These are phyloP conservation scores for Chondrus crispus DNA, from an alignment of 23 red algal genomes.

Conservation along the genomic window DNA sequence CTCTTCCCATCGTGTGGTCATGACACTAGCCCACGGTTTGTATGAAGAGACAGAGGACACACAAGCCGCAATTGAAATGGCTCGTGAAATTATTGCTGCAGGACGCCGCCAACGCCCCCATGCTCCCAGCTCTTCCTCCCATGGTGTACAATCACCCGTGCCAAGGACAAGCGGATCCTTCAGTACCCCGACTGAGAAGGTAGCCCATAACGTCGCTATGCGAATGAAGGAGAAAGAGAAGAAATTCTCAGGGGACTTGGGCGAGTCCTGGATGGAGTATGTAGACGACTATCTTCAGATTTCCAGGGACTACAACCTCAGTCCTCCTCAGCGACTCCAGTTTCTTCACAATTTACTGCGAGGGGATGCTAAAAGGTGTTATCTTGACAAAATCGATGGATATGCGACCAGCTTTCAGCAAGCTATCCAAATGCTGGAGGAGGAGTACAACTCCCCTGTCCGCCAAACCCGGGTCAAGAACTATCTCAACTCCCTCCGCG, in stretches of 20 bases:
- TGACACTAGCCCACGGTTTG: neutral
- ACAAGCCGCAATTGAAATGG: neutral
- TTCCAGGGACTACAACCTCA: neutral
- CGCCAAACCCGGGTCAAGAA: slow-evolving; percentile 20
- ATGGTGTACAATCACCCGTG: too few species aligned
- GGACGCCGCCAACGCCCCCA: too few species aligned
- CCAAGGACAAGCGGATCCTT: too few species aligned
- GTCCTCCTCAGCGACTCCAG: neutral
- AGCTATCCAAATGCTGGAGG: neutral
- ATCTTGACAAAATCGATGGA: neutral
- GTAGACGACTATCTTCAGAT: slow-evolving; percentile 3
- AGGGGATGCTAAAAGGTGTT: neutral
- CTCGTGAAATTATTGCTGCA: neutral
- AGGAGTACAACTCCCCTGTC: slow-evolving; percentile 22
- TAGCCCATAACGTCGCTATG: slow-evolving; percentile 19
- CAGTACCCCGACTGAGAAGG: neutral
- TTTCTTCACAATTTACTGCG: slow-evolving; percentile 17
- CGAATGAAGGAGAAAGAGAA: neutral
- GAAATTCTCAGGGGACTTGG: slow-evolving; percentile 15
- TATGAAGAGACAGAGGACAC: neutral
- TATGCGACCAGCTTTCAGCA: neutral
- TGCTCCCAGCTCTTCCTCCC: too few species aligned
- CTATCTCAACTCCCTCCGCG: neutral
- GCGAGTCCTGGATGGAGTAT: slow-evolving; percentile 1
- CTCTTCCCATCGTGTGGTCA: neutral